A percentile compares a stretch with the other conserved stretches of the same genome.
These are phyloP conservation scores for Vicia sativa DNA, from an alignment of 306 rosid species.

Conservation along the genomic window DNA sequence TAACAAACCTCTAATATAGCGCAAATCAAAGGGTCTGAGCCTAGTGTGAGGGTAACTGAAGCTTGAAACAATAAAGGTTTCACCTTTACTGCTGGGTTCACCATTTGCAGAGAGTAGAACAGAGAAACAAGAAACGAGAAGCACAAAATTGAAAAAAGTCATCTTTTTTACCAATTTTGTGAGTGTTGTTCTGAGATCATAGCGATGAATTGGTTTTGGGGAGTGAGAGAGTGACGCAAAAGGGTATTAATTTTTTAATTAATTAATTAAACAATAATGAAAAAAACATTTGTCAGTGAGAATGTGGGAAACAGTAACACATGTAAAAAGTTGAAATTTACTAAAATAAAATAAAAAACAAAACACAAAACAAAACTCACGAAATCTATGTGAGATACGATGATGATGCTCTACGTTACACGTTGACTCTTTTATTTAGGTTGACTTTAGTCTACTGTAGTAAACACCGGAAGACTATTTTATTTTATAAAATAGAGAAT, in stretches of 20 bases:
- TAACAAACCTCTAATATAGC: conserved; percentile 76
- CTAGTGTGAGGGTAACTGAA: conserved; percentile 69
- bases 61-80: conserved; percentile 74
- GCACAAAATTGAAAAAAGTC: conserved; percentile 50
- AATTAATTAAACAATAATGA: background rate
- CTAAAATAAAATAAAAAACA: background rate
- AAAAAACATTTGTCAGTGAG: conserved; percentile 2
- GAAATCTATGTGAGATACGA: background rate
- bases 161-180: conserved; percentile 38
- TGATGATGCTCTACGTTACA: too few species aligned
- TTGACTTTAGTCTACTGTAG: too few species aligned
- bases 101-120: conserved; percentile 42
- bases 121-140: conserved; percentile 46
- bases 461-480: too few species aligned
- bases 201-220: conserved; percentile 3
- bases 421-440: too few species aligned
- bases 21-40: conserved; percentile 64
- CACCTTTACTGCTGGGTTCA: conserved; percentile 41
- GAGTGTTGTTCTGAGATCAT: conserved; percentile 37
- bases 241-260: conserved; percentile 19
- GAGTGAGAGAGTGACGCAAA: conserved; percentile 21
- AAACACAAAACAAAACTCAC: background rate
- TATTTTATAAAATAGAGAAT: too few species aligned
- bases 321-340: background rate
- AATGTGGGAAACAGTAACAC: background rate